Evolutionary conservation across 169 alveolate species (phyloP).

Genomic region (Eimeria praecox): DNA sequence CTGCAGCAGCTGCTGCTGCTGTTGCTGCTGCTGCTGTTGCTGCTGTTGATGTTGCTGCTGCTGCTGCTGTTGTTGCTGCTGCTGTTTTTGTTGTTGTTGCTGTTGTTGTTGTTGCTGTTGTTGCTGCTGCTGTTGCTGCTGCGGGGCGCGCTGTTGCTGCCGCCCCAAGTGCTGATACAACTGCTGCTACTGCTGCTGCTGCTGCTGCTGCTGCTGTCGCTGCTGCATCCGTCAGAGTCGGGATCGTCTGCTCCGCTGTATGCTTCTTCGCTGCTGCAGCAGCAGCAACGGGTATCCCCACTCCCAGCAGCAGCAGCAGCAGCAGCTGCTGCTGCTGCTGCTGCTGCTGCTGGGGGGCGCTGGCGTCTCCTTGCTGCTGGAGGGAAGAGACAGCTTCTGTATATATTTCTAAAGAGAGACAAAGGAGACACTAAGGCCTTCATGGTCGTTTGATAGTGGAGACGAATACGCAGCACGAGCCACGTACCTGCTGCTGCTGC

Average conservation of each 20-base stretch:
- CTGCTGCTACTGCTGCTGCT: constrained; percentile 12
- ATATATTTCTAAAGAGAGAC: constrained; percentile 1
- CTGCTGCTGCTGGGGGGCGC: neutral
- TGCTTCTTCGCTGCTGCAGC: constrained; percentile 63
- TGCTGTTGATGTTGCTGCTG: neutral
- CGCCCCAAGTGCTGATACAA: neutral
- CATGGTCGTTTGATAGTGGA: neutral
- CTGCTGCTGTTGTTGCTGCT: neutral
- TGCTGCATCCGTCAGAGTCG: constrained; percentile 2
- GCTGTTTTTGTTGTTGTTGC: neutral
- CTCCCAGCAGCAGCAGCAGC: constrained; percentile 2
- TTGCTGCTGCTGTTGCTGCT: constrained; percentile 6
- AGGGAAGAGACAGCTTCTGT: neutral
- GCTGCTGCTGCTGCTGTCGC: constrained; percentile 10
- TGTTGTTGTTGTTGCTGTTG: neutral
- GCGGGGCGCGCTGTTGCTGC: neutral
- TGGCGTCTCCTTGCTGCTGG: constrained; percentile 9
- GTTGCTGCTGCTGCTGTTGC: neutral
- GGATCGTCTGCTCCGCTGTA: constrained; percentile 61
- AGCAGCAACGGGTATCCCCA: neutral
- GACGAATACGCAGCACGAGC: neutral
- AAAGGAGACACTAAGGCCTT: neutral
- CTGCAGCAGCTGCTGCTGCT: neutral
- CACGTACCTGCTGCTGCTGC: neutral
- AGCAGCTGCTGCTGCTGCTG: constrained; percentile 14